A percentile compares a stretch with the other conserved stretches of the same genome.
Evolutionary conservation across 768 basidiomycete genomes (phyloP).

Genomic region (Mycena haematopus): DNA sequence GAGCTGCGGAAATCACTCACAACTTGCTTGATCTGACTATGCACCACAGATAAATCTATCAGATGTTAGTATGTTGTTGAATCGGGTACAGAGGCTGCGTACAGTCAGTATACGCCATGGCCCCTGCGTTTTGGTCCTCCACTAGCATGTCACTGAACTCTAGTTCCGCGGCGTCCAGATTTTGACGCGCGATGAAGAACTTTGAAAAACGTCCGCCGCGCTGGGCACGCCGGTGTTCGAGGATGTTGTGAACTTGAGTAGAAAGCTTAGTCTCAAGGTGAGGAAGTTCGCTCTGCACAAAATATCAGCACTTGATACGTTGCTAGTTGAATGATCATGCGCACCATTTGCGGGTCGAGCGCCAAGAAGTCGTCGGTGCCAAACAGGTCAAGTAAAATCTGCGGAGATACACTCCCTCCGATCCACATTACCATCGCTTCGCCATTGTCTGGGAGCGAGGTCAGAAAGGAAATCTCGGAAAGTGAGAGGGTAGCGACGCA

Average conservation of each 20-base stretch:
- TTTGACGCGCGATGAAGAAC: slow-evolving; percentile 85
- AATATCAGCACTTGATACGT: slow-evolving; percentile 10
- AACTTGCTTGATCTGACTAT: slow-evolving; percentile 55
- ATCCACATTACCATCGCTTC: slow-evolving; percentile 91
- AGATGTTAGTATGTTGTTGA: slow-evolving; percentile 14
- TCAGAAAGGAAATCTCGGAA: slow-evolving; percentile 9
- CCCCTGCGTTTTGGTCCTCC: slow-evolving; percentile 97
- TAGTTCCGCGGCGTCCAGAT: slow-evolving; percentile 90
- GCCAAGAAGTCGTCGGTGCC: slow-evolving; percentile 79
- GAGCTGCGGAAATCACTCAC: slow-evolving; percentile 39
- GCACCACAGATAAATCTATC: slow-evolving; percentile 54
- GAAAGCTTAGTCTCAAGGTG: slow-evolving; percentile 77
- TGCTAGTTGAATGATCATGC: no score
- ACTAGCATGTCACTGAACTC: slow-evolving; percentile 98
- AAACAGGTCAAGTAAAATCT: slow-evolving; percentile 83
- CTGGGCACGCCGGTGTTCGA: slow-evolving; percentile 67
- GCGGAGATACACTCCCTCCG: slow-evolving; percentile 81
- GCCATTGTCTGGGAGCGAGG: slow-evolving; percentile 74
- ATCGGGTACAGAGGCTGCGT: slow-evolving; percentile 35
- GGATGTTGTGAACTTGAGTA: slow-evolving; percentile 82
- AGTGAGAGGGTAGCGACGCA: slow-evolving; percentile 41
- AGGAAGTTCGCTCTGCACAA: slow-evolving; percentile 69
- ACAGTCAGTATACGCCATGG: slow-evolving; percentile 92
- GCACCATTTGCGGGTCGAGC: slow-evolving; percentile 73
- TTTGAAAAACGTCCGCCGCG: slow-evolving; percentile 60